Percentiles rank a stretch among this genome's conserved stretches.
Evolutionary conservation across 768 basidiomycete genomes (phyloP).

Genomic region (Lentinula raphanica): DNA sequence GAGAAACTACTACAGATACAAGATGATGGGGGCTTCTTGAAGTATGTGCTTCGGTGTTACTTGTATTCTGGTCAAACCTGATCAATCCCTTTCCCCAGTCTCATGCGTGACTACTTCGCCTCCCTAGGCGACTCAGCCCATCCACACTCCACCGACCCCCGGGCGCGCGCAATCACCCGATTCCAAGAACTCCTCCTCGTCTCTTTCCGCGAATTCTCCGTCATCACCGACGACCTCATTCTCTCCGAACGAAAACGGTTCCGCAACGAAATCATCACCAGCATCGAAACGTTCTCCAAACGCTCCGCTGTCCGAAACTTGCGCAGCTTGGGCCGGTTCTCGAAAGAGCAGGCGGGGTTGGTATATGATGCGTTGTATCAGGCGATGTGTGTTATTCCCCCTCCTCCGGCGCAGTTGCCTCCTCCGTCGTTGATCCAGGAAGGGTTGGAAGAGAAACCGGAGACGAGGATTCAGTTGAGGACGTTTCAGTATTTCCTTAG

Average conservation of each 20-base stretch:
- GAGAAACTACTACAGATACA: slow-evolving; percentile 88
- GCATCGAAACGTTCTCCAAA: slow-evolving; percentile 92
- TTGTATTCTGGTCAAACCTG: neutral
- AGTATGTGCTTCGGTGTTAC: slow-evolving; percentile 40
- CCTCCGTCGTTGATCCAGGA: slow-evolving; percentile 54
- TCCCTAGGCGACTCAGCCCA: slow-evolving; percentile 93
- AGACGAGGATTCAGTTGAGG: slow-evolving; percentile 79
- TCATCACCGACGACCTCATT: slow-evolving; percentile 95
- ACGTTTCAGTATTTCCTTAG: slow-evolving; percentile 90
- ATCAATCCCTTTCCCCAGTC: slow-evolving; percentile 35
- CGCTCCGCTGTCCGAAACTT: slow-evolving; percentile 87
- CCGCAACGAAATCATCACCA: slow-evolving; percentile 85
- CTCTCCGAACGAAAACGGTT: slow-evolving; percentile 78
- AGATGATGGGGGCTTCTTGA: slow-evolving; percentile 95
- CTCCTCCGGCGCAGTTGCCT: slow-evolving; percentile 46
- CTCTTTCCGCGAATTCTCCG: slow-evolving; percentile 95
- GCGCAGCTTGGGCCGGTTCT: slow-evolving; percentile 70
- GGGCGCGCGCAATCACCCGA: slow-evolving; percentile 87
- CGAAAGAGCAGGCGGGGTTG: slow-evolving; percentile 80
- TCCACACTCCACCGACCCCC: slow-evolving; percentile 81
- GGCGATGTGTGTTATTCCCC: slow-evolving; percentile 73
- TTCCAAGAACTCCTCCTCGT: slow-evolving; percentile 97
- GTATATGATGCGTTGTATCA: slow-evolving; percentile 92
- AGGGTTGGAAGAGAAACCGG: slow-evolving; percentile 66
- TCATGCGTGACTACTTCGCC: slow-evolving; percentile 94